Evolutionary conservation across 1,139 yeast genomes (phyloP), one percentile per base, ranked within the genome.

Genomic region (Lodderomyces oxycetoniae): DNA sequence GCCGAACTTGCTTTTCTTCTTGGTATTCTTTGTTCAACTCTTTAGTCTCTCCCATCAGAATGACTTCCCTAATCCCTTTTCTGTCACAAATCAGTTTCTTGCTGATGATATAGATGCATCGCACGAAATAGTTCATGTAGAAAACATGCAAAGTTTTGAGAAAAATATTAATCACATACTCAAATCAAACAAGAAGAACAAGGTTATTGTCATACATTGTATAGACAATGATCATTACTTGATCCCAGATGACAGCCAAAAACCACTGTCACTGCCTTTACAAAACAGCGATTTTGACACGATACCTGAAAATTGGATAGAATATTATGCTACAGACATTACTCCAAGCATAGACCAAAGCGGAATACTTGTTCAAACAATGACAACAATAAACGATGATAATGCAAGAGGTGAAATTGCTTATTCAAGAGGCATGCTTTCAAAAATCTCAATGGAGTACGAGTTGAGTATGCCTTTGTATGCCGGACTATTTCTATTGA

Each of bases 261-360:
- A 20, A 9, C 10, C 23, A 20, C n/a, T 20, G 10, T n/a, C 8
- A 20, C 23, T 20, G 10, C 23, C 8, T 8, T 8, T n/a, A n/a
- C n/a, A 9, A 8, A 20, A 20, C n/a, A n/a, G n/a, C 23, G 10
- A 8, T 20, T 20, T n/a, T 9, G n/a, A n/a, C 23, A 20, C 23
- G 23, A 20, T 20, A 10, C 44, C 46, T 4, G 13, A 27, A 26
- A 19, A 40, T 23, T 43, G 46, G 46, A 17, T 38, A 4, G 44
- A 43, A 26, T 32, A 36, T 17, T 27, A 36, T 19, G 14, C 32
- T 11, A 16, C 27, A n/a, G 27, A 37, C 21, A 25, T 36, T 5
- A 9, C 14, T 1, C 34, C 26, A 12, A 25, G 23, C 14, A 27
- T 36, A 6, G 24, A 33, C 17, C 21, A 31, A 11, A 17, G 31